These are phyloP conservation scores for Paraphaeosphaeria sporulosa DNA, from an alignment of 2,329 filamentous ascomycete species.

Conservation along the genomic window DNA sequence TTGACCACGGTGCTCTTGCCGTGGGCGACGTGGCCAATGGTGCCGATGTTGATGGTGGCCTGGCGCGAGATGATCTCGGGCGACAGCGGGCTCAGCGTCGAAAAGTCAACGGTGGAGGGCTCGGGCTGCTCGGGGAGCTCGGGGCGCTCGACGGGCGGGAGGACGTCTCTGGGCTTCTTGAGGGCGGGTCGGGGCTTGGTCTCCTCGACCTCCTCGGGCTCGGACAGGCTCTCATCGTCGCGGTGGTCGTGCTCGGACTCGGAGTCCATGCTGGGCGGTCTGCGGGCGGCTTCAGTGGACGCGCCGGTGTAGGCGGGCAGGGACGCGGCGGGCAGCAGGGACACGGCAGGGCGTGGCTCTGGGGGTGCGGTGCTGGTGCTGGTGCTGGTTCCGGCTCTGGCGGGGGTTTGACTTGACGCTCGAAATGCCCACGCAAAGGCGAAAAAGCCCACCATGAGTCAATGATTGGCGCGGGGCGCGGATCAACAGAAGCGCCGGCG, in stretches of 20 bases:
- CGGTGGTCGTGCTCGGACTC: constrained; percentile 51
- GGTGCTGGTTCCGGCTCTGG: no score
- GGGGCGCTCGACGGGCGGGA: constrained; percentile 66
- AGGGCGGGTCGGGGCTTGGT: constrained; percentile 76
- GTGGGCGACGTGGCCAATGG: constrained; percentile 98
- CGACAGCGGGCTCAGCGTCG: constrained; percentile 80
- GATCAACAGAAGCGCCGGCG: constrained; percentile 30
- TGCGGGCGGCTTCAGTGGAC: constrained; percentile 6
- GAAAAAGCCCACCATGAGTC: constrained; percentile 44
- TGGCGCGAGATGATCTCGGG: constrained; percentile 97
- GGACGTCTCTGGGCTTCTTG: constrained; percentile 74
- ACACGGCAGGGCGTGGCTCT: not conserved
- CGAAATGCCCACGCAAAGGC: constrained; percentile 28
- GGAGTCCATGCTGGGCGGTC: constrained; percentile 50
- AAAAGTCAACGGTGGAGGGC: constrained; percentile 85
- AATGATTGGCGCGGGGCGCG: constrained; percentile 38
- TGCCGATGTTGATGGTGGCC: constrained; percentile 98
- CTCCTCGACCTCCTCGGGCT: constrained; percentile 76
- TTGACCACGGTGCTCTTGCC: constrained; percentile 99
- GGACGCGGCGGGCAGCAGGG: not conserved
- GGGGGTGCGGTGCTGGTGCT: not conserved
- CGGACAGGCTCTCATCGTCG: constrained; percentile 64
- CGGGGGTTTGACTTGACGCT: not conserved
- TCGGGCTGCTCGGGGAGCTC: constrained; percentile 89
- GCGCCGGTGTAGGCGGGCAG: not conserved